Base-by-base conservation (phyloP, 2,329 filamentous ascomycete species). In the Hymenoscyphus scutula region DNA sequence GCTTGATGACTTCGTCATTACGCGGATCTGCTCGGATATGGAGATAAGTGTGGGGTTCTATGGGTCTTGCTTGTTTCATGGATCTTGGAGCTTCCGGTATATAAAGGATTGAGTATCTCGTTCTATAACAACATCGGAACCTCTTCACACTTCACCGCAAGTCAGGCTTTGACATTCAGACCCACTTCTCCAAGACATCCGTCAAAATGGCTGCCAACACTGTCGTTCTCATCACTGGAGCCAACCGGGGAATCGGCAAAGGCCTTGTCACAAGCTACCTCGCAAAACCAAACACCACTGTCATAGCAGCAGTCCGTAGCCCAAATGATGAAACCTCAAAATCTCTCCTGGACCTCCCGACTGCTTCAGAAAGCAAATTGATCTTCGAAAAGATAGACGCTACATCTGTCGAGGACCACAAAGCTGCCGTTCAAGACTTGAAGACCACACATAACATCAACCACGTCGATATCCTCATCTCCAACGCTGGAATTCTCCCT, bases 391-490 rank as follows among this genome's bases (percentile, higher is more conserved):
- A 80, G 65, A 71, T 81, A 65, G 80, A 83, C 51, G 73, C 74
- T 0, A 69, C 67, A 2, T 70, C 73, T 6, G 71, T 75, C 17
- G 67, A 68, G 0, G 77, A 79, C 61, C 68, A 79, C 0, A 65
- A 68, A 1, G 65, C 70, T 23, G 77, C 77, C 1, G 72, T 77
- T 1, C 58, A 72, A 34, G 66, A 73, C 2, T 70, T 80, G 1
- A 65, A 71, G 0, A 32, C 62, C 11, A 67, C 76, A 23, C 41
- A 48, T 23, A 74, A 73, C 4, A 78, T 84, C 65, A 67, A 72
- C 17, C 71, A 76, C 38, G 62, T 84, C 5, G 81, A 85, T 65
- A 69, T 82, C 13, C 74, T 84, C 4, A 77, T 84, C 60, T 78
- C 81, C 53, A 84, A 84, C 67, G 80, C 82, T 1, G 82, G 76